Conservation (phyloP, 768 basidiomycete species). For the Infundibulicybe gibba region DNA sequence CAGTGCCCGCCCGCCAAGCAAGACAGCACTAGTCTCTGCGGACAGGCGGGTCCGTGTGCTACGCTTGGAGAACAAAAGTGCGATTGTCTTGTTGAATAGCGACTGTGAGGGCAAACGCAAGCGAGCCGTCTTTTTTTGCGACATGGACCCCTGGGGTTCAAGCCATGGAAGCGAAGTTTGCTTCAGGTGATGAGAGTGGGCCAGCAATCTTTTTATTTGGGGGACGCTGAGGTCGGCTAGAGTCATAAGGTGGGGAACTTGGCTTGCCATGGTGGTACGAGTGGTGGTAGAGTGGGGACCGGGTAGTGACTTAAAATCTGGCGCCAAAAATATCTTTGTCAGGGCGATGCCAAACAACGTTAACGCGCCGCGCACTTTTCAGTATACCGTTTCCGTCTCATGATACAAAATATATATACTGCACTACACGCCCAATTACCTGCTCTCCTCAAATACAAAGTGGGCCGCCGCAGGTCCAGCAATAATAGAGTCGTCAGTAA, state of each 20-base stretch:
- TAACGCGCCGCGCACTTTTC: too few species aligned
- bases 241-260: slow-evolving; percentile 75
- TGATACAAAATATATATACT: too few species aligned
- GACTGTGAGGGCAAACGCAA: slow-evolving; percentile 69
- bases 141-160: slow-evolving; percentile 41
- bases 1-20: slow-evolving; percentile 86
- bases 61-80: slow-evolving; percentile 89
- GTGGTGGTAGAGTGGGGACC: background rate
- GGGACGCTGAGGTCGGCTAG: slow-evolving; percentile 80
- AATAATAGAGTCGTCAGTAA: slow-evolving; percentile 44
- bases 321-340: too few species aligned
- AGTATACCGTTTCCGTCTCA: too few species aligned
- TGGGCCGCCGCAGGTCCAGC: slow-evolving; percentile 52
- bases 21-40: slow-evolving; percentile 73
- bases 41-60: slow-evolving; percentile 90
- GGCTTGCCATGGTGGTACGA: background rate
- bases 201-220: slow-evolving; percentile 67
- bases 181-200: slow-evolving; percentile 65
- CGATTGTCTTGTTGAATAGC: slow-evolving; percentile 79
- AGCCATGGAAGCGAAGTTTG: slow-evolving; percentile 65
- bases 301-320: too few species aligned
- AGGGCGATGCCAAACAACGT: background rate
- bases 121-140: slow-evolving; percentile 23
- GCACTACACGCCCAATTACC: too few species aligned
- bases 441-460: slow-evolving; percentile 30